Conservation (phyloP, 2,329 filamentous ascomycete species). For the Neonectria coccinea region DNA sequence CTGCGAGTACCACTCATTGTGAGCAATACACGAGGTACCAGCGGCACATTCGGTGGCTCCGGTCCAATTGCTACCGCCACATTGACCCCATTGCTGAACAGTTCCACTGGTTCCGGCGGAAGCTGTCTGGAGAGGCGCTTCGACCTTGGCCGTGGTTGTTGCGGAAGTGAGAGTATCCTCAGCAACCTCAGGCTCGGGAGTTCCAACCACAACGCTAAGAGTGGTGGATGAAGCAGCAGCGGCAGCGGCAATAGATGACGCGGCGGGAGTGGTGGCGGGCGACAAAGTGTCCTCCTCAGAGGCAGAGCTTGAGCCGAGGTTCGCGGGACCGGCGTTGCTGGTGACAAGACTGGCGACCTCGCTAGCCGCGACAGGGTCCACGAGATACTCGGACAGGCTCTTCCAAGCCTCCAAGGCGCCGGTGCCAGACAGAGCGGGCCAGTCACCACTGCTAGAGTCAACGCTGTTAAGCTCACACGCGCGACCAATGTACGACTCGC, state of each 20-base stretch:
- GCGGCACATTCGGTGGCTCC: slow-evolving; percentile 42
- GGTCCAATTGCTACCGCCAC: slow-evolving; percentile 42
- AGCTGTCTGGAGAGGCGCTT: not conserved
- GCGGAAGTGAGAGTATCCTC: not conserved
- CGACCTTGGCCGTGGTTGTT: not conserved
- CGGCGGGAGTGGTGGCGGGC: not conserved
- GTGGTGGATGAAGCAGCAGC: not conserved
- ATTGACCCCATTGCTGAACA: slow-evolving; percentile 39
- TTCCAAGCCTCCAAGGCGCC: slow-evolving; percentile 34
- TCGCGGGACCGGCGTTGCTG: slow-evolving; percentile 41
- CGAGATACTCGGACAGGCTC: slow-evolving; percentile 37
- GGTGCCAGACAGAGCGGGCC: slow-evolving; percentile 36
- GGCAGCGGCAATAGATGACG: not conserved
- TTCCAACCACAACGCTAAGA: slow-evolving; percentile 4
- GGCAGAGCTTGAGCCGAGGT: slow-evolving; percentile 33
- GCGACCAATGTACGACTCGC: slow-evolving; percentile 39
- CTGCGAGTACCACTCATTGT: slow-evolving; percentile 48
- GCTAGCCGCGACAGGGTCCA: slow-evolving; percentile 42
- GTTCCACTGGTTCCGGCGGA: not conserved
- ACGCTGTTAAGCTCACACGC: slow-evolving; percentile 39
- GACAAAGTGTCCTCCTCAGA: slow-evolving; percentile 1
- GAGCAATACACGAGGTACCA: slow-evolving; percentile 41
- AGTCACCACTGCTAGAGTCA: slow-evolving; percentile 40
- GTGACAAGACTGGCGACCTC: slow-evolving; percentile 42
- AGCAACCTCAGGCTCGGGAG: not conserved